Evolutionary conservation across 495 filamentous ascomycete genomes (phyloP), one percentile per base, ranked within the genome.

Genomic region (Podospora bellae-mahoneyi): DNA sequence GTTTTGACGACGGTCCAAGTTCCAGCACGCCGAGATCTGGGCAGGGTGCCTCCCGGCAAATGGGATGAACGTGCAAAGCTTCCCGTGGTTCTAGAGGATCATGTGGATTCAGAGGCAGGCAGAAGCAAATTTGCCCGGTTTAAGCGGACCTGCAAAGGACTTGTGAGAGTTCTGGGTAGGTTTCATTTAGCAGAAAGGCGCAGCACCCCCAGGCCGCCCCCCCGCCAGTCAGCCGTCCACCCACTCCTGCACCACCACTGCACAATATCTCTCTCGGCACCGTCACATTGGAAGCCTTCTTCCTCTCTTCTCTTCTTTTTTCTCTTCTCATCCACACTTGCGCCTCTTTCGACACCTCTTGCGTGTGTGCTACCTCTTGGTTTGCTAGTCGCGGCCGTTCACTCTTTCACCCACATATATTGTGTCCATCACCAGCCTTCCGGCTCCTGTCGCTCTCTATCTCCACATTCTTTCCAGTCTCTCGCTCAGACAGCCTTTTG

Each of bases 251-350:
- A 59, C 56, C 56, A 59, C 56, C 19, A 20, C 56, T 59, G 39
- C 39, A 48, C 7, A 48, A 32, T 20, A 44, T 32, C 61, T 63
- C 32, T 20, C 28, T 32, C 61, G 34, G 44, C 56, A 63, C 63
- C 44, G n/a, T 53, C 30, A 26, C 65, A n/a, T 66, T 59, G 13
- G 39, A 48, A 48, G 39, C 39, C 26, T 54, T 58, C n/a, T 55
- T 62, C 54, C 28, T 58, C 67, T 65, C 44, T 39, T 20, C 63
- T 57, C 60, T 53, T 63, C 72, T 63, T 68, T 68, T 66, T 62
- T 66, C 69, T 60, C 64, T 63, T 73, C 68, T 64, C 68, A 26
- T 61, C 32, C 53, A 48, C 64, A 64, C 34, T 44, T 65, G 64
- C 62, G 62, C 56, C 62, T 68, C 55, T 26, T 68, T 53, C 30